These are phyloP conservation scores for Sporodiniella umbellata DNA, from an alignment of 371 early-diverging fungal species.

Conservation along the genomic window DNA sequence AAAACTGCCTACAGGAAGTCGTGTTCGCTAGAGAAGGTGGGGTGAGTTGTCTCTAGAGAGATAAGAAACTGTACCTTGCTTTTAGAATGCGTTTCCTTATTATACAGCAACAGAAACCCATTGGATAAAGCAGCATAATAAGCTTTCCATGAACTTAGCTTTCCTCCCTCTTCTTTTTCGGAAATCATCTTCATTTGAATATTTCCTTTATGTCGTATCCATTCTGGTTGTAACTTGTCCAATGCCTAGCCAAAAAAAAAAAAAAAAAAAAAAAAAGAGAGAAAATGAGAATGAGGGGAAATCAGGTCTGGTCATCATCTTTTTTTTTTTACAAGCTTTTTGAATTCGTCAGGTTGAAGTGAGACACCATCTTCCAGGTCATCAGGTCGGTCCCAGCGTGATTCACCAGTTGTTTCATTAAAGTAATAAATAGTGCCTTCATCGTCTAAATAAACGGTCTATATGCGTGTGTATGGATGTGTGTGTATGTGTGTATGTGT, in stretches of 20 bases:
- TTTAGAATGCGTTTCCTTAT: slow-evolving; percentile 36
- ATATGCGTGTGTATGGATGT: too few species aligned
- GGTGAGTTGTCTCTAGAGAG: too few species aligned
- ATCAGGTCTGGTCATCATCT: too few species aligned
- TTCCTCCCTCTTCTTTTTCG: slow-evolving; percentile 42
- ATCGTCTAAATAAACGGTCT: too few species aligned
- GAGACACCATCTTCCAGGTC: neutral
- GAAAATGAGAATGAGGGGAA: too few species aligned
- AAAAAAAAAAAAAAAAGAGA: too few species aligned
- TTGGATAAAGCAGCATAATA: slow-evolving; percentile 42
- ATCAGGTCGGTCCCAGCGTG: slow-evolving; percentile 37
- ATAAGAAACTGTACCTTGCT: slow-evolving; percentile 33
- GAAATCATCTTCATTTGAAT: slow-evolving; percentile 51
- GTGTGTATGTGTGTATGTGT: too few species aligned
- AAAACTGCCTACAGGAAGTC: slow-evolving; percentile 43
- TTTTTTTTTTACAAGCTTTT: slow-evolving; percentile 28
- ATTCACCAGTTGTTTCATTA: slow-evolving; percentile 40
- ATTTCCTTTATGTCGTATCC: slow-evolving; percentile 36
- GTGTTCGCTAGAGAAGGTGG: too few species aligned
- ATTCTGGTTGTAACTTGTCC: slow-evolving; percentile 32
- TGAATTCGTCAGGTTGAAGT: slow-evolving; percentile 26
- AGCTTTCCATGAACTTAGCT: slow-evolving; percentile 46
- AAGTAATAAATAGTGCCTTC: slow-evolving; percentile 46
- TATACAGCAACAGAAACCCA: slow-evolving; percentile 42
- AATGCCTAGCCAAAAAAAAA: too few species aligned